Evolutionary conservation across 352 stramenopile species (phyloP).

Genomic region (Phytophthora podocarpi): DNA sequence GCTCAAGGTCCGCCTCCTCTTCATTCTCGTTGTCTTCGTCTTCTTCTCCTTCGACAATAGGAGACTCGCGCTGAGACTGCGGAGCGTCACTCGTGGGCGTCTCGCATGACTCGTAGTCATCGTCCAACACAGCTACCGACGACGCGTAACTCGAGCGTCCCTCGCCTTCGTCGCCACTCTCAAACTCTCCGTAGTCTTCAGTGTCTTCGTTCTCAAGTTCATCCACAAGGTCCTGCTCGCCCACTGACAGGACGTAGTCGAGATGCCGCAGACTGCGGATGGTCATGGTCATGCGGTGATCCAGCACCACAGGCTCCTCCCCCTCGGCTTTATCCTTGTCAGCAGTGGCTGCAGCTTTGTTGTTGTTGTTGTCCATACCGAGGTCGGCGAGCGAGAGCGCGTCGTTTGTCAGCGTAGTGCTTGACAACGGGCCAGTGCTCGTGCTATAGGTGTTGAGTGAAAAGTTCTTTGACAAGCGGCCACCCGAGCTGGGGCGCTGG

Average conservation of each 20-base stretch:
- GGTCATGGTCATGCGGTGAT: constrained; percentile 43
- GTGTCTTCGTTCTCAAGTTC: constrained; percentile 38
- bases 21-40: constrained; percentile 10
- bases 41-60: constrained; percentile 41
- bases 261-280: constrained; percentile 48
- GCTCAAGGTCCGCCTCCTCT: neutral
- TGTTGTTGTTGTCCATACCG: constrained; percentile 15
- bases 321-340: constrained; percentile 6
- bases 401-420: constrained; percentile 43
- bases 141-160: constrained; percentile 48
- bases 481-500: constrained; percentile 21
- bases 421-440: constrained; percentile 23
- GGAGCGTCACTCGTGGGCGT: constrained; percentile 22
- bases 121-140: constrained; percentile 63
- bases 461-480: constrained; percentile 22
- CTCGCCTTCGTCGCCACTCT: constrained; percentile 39
- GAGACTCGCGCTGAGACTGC: constrained; percentile 24
- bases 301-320: constrained; percentile 55
- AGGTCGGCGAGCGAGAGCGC: constrained; percentile 52
- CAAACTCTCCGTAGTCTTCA: constrained; percentile 36
- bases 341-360: constrained; percentile 1
- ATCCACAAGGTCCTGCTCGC: constrained; percentile 34
- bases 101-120: constrained; percentile 36
- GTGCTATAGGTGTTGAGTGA: constrained; percentile 23
- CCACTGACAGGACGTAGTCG: constrained; percentile 51